Conservation (phyloP, 2,329 filamentous ascomycete species). For the Bipolaris victoriae region DNA sequence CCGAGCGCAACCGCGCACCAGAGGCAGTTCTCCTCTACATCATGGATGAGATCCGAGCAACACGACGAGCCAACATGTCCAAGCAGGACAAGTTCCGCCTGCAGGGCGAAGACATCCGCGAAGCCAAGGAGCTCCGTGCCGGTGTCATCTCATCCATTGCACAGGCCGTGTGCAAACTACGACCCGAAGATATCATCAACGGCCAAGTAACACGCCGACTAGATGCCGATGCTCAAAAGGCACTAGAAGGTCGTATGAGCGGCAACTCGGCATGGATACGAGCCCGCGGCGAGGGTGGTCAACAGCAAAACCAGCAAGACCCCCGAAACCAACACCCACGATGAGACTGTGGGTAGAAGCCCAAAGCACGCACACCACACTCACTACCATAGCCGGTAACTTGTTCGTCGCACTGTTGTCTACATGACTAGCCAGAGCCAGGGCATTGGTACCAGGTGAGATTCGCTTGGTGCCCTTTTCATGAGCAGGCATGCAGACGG, state of each 20-base stretch:
- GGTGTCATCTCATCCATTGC: constrained; percentile 77
- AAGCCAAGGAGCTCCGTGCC: constrained; percentile 75
- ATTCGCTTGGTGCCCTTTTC: constrained; percentile 13
- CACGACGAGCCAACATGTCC: constrained; percentile 80
- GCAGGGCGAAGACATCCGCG: constrained; percentile 78
- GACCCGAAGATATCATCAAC: constrained; percentile 54
- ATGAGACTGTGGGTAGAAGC: constrained; percentile 29
- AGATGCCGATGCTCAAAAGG: constrained; percentile 57
- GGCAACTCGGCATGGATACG: constrained; percentile 49
- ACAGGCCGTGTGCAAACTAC: constrained; percentile 73
- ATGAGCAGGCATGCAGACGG: constrained; percentile 25
- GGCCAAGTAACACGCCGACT: constrained; percentile 37
- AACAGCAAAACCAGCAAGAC: constrained; percentile 46
- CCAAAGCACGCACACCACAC: constrained; percentile 6
- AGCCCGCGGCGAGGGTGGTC: constrained; percentile 45
- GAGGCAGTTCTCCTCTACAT: constrained; percentile 92
- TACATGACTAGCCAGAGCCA: constrained; percentile 22
- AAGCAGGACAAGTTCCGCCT: constrained; percentile 85
- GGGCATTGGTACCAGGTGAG: constrained; percentile 8
- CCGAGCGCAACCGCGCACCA: constrained; percentile 77
- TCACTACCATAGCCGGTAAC: constrained; percentile 14
- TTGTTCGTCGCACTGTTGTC: constrained; percentile 13
- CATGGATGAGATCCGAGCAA: constrained; percentile 85
- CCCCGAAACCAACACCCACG: constrained; percentile 48
- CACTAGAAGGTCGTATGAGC: constrained; percentile 53